A percentile compares a stretch with the other conserved stretches of the same genome.
phyloP scores from a whole-genome alignment of 768 basidiomycete species.

The Rhodotorula taiwanensis region DNA sequence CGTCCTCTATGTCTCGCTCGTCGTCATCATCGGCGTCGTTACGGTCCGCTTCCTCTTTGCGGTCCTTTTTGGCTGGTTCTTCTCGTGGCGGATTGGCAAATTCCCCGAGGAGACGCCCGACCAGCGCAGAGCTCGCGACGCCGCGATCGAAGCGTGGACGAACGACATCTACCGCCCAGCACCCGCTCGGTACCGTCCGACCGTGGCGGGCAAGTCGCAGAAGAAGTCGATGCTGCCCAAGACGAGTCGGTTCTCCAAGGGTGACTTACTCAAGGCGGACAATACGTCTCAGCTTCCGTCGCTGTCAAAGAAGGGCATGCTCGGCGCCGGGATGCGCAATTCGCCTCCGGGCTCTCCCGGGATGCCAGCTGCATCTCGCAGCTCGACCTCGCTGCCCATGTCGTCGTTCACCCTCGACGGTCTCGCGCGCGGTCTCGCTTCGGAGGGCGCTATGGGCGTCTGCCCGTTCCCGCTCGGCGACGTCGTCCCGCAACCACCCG shows the following conservation, averaged over 20 bases:
- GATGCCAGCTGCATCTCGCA: conserved; percentile 63
- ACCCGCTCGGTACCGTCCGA: conserved; percentile 82
- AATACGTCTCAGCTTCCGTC: not conserved
- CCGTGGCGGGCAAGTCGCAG: conserved; percentile 53
- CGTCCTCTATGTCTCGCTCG: conserved; percentile 86
- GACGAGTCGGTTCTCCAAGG: conserved; percentile 57
- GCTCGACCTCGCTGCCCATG: conserved; percentile 63
- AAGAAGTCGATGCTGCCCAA: conserved; percentile 49
- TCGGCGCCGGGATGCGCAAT: conserved; percentile 41
- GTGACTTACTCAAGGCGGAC: conserved; percentile 54
- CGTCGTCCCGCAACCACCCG: conserved; percentile 85
- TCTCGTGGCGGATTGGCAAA: conserved; percentile 87
- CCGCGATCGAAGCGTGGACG: conserved; percentile 93
- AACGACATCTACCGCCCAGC: conserved; percentile 92
- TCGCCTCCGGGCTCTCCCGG: conserved; percentile 68
- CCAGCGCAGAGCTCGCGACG: conserved; percentile 78
- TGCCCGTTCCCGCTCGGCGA: conserved; percentile 88
- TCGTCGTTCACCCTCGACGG: conserved; percentile 44
- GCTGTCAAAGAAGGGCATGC: conserved; percentile 40
- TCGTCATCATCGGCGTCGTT: conserved; percentile 96
- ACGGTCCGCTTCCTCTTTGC: conserved; percentile 93
- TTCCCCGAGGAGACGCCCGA: conserved; percentile 89
- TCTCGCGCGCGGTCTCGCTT: conserved; percentile 38
- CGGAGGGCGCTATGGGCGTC: conserved; percentile 52
- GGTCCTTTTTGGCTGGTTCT: conserved; percentile 95